These are phyloP conservation scores for Mucor velutinosus DNA, from an alignment of 371 early-diverging fungal genomes.

Conservation along the genomic window DNA sequence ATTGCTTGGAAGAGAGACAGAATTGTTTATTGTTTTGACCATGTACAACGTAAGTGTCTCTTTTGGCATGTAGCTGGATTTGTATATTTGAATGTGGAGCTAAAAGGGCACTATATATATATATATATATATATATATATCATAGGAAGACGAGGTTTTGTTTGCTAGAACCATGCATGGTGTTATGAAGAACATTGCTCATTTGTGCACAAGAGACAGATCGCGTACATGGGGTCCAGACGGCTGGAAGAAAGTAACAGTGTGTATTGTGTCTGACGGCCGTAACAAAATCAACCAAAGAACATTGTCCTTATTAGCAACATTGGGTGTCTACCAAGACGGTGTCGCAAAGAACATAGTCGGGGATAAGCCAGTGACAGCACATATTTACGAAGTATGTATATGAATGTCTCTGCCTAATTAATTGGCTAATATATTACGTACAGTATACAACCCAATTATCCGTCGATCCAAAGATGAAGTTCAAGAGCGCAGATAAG, in stretches of 20 bases:
- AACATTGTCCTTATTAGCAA: constrained; percentile 74
- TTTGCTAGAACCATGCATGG: constrained; percentile 91
- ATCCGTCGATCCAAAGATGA: constrained; percentile 72
- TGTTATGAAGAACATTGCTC: constrained; percentile 89
- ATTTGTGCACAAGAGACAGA: constrained; percentile 80
- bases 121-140: no score
- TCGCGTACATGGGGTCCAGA: constrained; percentile 86
- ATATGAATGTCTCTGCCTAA: background rate
- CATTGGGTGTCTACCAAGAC: constrained; percentile 93
- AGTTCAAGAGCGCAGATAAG: constrained; percentile 73
- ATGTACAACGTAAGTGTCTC: constrained; percentile 72
- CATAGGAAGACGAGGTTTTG: constrained; percentile 84
- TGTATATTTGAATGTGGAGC: no score
- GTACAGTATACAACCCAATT: constrained; percentile 85
- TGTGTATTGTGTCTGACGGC: constrained; percentile 87
- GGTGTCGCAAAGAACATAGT: constrained; percentile 75
- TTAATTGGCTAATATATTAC: constrained; percentile 39
- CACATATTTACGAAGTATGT: constrained; percentile 81
- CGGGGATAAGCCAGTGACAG: constrained; percentile 61
- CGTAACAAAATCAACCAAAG: constrained; percentile 70
- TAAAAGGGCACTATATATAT: no score
- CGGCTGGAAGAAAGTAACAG: constrained; percentile 92
- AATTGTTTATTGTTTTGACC: constrained; percentile 86
- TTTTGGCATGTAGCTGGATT: no score
- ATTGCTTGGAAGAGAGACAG: constrained; percentile 75